Base-by-base conservation (phyloP, 2,329 filamentous ascomycete species). In the Neofusicoccum cordaticola region DNA sequence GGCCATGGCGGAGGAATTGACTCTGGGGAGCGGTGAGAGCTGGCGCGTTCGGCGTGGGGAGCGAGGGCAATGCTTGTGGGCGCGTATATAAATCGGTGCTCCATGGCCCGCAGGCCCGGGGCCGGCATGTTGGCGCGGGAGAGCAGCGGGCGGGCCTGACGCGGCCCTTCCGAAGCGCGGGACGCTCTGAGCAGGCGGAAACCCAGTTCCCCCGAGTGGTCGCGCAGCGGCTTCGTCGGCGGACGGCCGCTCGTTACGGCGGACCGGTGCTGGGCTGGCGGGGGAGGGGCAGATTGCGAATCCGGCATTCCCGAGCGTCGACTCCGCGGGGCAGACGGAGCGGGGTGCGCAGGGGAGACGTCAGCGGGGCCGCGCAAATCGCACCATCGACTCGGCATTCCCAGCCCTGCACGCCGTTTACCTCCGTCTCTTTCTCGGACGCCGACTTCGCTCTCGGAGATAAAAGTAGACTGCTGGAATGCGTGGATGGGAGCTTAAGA, bases 71-170 rank as follows among this genome's bases (percentile, higher is more conserved):
- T 34, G 19, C 6, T 19, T 11, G 48, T 44, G 15, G 48, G n/a
- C 19, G 48, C 31, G 56, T 22, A 37, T 60, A 47, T 47, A 47
- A 60, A 37, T 9, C 27, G 42, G n/a, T 11, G n/a, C 8, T 22
- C 42, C 47, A 12, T 37, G 42, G 56, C 47, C 56, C 56, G 42
- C 17, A 60, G 39, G 42, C 39, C 56, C 56, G 41, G 31, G 42
- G 42, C 35, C 56, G 56, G 56, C 56, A 60, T 60, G 56, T 60
- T 47, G 56, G 42, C 27, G 15, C 56, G 56, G 56, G 42, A 60
- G 31, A 47, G 56, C 50, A 37, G 41, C 42, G 15, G 19, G n/a
- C 42, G n/a, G 39, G 35, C 31, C 41, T 42, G 42, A 39, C 11
- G 27, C 17, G 42, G 27, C 27, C 27, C 27, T 27, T 7, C 50